Conservation (phyloP, 441 rosid species). For the Populus hybrid region DNA sequence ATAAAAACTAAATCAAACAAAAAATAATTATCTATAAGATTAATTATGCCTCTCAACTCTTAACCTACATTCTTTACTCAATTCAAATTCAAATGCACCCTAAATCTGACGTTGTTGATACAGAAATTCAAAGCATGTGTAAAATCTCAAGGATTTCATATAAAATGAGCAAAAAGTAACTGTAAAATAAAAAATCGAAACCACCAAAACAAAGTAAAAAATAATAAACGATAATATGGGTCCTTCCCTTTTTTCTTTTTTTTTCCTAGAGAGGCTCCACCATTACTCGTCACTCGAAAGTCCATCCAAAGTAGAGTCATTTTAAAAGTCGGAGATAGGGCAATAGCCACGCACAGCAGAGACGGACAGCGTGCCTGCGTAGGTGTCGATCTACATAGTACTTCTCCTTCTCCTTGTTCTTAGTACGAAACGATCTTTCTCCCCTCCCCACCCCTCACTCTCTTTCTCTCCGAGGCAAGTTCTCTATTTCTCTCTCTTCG, state of each 20-base stretch:
- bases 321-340: constrained; percentile 10
- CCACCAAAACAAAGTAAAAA: background rate
- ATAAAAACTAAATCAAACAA: no score
- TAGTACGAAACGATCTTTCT: background rate
- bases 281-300: background rate
- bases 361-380: background rate
- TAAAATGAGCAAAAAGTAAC: background rate
- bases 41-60: no score
- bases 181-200: background rate
- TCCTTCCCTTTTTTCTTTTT: background rate
- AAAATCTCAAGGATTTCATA: background rate
- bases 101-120: background rate
- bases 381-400: constrained; percentile 27
- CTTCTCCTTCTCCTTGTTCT: background rate
- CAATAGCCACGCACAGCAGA: background rate
- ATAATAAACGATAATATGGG: background rate
- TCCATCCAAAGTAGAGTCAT: no score
- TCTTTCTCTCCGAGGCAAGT: constrained; percentile 38
- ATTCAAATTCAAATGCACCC: background rate
- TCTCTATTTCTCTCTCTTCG: constrained; percentile 24
- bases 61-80: no score
- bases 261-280: background rate
- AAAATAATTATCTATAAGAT: no score
- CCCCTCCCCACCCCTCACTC: constrained; percentile 15
- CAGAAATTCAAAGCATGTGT: background rate